Conservation (phyloP, 2,329 filamentous ascomycete species). For the Penicillium rolfsii region DNA sequence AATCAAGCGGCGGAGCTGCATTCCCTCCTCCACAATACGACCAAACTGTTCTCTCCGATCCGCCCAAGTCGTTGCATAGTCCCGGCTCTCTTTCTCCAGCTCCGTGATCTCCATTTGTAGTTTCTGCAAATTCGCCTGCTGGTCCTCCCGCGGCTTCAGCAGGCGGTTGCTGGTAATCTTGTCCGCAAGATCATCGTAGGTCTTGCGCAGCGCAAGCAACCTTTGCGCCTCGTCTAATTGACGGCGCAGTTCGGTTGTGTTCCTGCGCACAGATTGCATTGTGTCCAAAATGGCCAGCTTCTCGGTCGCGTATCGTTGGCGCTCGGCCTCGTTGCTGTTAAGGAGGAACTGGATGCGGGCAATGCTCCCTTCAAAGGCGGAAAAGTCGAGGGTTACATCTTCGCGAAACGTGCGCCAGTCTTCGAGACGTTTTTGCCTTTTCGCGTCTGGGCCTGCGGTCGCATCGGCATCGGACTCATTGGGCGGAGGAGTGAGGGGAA, state of each 20-base stretch:
- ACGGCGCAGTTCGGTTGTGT: conserved; percentile 70
- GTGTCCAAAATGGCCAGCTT: conserved; percentile 78
- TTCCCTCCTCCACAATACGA: conserved; percentile 87
- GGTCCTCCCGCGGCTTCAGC: conserved; percentile 81
- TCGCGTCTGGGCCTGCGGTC: conserved; percentile 49
- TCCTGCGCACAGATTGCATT: conserved; percentile 75
- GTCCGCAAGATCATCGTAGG: conserved; percentile 85
- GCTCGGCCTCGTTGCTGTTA: conserved; percentile 79
- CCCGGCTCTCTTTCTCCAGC: conserved; percentile 78
- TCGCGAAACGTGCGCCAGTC: conserved; percentile 73
- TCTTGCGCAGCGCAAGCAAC: conserved; percentile 76
- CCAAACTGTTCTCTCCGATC: conserved; percentile 86
- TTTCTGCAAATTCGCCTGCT: conserved; percentile 75
- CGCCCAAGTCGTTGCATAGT: conserved; percentile 80
- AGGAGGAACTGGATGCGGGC: conserved; percentile 85
- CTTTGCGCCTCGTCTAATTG: conserved; percentile 77
- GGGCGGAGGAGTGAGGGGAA: conserved; percentile 68
- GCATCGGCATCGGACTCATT: conserved; percentile 55
- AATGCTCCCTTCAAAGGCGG: conserved; percentile 82
- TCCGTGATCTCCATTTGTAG: conserved; percentile 86
- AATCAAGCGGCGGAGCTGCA: conserved; percentile 80
- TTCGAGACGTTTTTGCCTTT: conserved; percentile 56
- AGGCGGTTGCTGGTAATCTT: conserved; percentile 81
- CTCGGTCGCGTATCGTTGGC: conserved; percentile 78
- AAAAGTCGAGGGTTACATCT: conserved; percentile 85